phyloP scores from a whole-genome alignment of 139 green algal genomes.

The Pseudopediastrum boryanum region DNA sequence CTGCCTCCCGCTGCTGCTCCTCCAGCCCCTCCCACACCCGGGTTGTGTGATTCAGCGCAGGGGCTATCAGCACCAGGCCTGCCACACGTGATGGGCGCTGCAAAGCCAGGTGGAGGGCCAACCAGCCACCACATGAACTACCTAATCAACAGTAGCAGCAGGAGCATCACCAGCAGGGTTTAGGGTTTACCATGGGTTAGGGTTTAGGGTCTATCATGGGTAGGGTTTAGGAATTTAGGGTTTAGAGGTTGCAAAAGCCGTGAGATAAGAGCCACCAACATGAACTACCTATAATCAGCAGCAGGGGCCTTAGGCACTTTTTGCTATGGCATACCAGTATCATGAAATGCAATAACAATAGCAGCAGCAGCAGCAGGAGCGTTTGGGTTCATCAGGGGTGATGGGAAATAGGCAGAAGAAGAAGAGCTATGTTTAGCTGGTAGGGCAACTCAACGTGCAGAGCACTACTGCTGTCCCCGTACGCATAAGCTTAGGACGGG shows the following conservation, averaged over 20 bases:
- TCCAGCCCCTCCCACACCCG: too few species aligned
- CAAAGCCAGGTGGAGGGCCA: not conserved
- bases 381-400: too few species aligned
- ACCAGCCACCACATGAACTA: constrained; percentile 10
- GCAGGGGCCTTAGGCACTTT: not conserved
- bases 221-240: not conserved
- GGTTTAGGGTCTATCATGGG: not conserved
- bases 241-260: not conserved
- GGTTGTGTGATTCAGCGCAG: constrained; percentile 16
- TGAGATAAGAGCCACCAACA: not conserved
- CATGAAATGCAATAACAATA: too few species aligned
- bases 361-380: too few species aligned
- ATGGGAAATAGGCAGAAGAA: too few species aligned
- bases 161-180: not conserved
- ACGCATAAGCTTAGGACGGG: too few species aligned
- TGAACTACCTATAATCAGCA: not conserved
- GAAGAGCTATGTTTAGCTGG: too few species aligned
- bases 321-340: too few species aligned
- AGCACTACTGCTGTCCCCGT: too few species aligned
- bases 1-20: too few species aligned
- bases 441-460: too few species aligned
- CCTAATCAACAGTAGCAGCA: not conserved
- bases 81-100: not conserved
- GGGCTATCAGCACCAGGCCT: constrained; percentile 23
- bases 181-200: not conserved